These are phyloP conservation scores for Fusarium hostae DNA, from an alignment of 2,329 filamentous ascomycete genomes.

Conservation along the genomic window DNA sequence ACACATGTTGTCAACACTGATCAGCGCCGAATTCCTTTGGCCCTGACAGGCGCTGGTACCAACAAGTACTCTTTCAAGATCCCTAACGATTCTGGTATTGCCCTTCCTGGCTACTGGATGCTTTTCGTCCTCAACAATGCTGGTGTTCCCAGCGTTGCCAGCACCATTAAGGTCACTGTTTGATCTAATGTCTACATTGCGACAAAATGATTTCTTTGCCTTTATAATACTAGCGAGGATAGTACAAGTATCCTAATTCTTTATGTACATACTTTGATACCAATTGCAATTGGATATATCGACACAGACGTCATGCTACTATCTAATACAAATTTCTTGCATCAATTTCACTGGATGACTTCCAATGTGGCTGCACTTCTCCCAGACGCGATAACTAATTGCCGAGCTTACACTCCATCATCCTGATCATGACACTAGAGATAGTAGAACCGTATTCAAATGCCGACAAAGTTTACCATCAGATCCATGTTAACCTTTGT, in stretches of 20 bases:
- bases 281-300: background rate
- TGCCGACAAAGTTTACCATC: background rate
- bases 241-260: conserved; percentile 1
- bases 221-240: background rate
- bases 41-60: conserved; percentile 8
- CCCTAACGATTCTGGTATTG: conserved; percentile 30
- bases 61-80: conserved; percentile 32
- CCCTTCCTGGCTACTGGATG: conserved; percentile 40
- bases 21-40: conserved; percentile 35
- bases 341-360: background rate
- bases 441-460: background rate
- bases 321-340: conserved; percentile 9
- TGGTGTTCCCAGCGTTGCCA: conserved; percentile 34
- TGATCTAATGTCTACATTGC: background rate
- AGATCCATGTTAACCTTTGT: background rate
- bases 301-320: background rate
- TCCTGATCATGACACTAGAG: background rate
- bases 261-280: conserved; percentile 18
- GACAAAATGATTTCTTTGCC: background rate
- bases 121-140: conserved; percentile 32
- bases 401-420: background rate
- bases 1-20: conserved; percentile 38
- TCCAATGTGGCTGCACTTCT: background rate
- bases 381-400: background rate
- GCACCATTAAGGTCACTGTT: conserved; percentile 28